Percentiles rank a stretch among this genome's conserved stretches.
Conservation (phyloP, 805 yeast species). For the Teunomyces aglyptinius region DNA sequence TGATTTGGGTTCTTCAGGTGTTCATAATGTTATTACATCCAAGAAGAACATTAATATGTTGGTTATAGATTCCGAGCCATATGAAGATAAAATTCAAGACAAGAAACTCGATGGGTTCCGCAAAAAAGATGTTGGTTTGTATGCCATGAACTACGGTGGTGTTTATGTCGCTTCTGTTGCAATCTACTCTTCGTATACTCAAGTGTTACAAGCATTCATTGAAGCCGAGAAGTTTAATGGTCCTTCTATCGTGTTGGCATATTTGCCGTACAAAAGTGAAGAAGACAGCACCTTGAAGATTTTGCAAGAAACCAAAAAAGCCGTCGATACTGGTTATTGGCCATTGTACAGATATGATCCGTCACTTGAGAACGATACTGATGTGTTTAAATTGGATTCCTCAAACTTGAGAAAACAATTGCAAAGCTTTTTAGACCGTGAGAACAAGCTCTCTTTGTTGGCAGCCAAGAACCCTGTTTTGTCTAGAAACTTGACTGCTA, state of each 20-base stretch:
- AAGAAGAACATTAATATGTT: slow-evolving; percentile 79
- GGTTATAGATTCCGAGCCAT: slow-evolving; percentile 83
- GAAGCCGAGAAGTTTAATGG: slow-evolving; percentile 91
- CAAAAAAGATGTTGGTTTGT: slow-evolving; percentile 89
- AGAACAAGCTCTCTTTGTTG: slow-evolving; percentile 79
- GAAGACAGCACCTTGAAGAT: slow-evolving; percentile 67
- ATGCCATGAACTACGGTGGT: slow-evolving; percentile 89
- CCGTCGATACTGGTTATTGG: slow-evolving; percentile 95
- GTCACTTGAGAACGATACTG: slow-evolving; percentile 41
- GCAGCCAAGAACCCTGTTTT: slow-evolving; percentile 70
- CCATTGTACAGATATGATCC: slow-evolving; percentile 91
- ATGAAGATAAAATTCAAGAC: slow-evolving; percentile 29
- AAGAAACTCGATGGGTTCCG: slow-evolving; percentile 47
- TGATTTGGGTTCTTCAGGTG: slow-evolving; percentile 88
- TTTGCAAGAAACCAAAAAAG: slow-evolving; percentile 80
- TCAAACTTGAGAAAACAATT: slow-evolving; percentile 74
- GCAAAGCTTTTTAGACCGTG: slow-evolving; percentile 80
- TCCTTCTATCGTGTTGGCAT: slow-evolving; percentile 88
- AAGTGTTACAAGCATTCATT: slow-evolving; percentile 78
- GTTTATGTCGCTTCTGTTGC: slow-evolving; percentile 94
- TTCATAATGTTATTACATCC: slow-evolving; percentile 77
- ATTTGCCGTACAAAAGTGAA: slow-evolving; percentile 72
- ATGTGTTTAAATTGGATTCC: slow-evolving; percentile 82
- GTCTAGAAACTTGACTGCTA: slow-evolving; percentile 66
- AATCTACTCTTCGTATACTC: slow-evolving; percentile 89